phyloP scores from a whole-genome alignment of 352 stramenopile species.

The Phytophthora sp. region DNA sequence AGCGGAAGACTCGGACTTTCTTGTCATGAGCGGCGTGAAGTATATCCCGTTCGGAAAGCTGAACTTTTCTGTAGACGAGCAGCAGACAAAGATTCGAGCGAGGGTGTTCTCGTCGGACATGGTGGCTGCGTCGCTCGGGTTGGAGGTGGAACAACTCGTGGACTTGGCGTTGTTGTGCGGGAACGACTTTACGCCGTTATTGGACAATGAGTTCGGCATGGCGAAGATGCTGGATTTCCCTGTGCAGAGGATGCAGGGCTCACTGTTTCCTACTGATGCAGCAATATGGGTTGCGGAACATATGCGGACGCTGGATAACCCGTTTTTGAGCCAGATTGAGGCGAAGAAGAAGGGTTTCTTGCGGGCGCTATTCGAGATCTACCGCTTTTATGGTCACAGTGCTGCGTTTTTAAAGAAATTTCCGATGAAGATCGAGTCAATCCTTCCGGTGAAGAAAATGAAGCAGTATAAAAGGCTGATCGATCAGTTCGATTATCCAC shows the following conservation, averaged over 20 bases:
- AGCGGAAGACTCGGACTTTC: conserved; percentile 89
- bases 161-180: conserved; percentile 87
- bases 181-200: conserved; percentile 85
- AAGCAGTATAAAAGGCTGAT: conserved; percentile 67
- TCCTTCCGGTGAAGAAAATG: conserved; percentile 47
- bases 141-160: conserved; percentile 75
- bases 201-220: conserved; percentile 74
- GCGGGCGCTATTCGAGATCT: conserved; percentile 69
- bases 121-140: conserved; percentile 62
- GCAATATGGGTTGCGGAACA: conserved; percentile 64
- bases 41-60: conserved; percentile 85
- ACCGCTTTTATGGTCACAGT: conserved; percentile 76
- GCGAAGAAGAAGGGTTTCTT: conserved; percentile 50
- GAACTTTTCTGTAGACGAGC: conserved; percentile 26
- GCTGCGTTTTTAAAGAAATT: conserved; percentile 57
- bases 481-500: conserved; percentile 61
- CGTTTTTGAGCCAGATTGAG: conserved; percentile 54
- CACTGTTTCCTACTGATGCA: conserved; percentile 53
- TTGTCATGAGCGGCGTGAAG: conserved; percentile 78
- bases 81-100: conserved; percentile 47
- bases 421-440: conserved; percentile 41
- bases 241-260: conserved; percentile 46
- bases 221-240: conserved; percentile 60
- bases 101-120: conserved; percentile 77
- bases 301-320: conserved; percentile 65